Conservation (phyloP, 192 early-diverging fungal genomes). For the Haplosporangium gracile region DNA sequence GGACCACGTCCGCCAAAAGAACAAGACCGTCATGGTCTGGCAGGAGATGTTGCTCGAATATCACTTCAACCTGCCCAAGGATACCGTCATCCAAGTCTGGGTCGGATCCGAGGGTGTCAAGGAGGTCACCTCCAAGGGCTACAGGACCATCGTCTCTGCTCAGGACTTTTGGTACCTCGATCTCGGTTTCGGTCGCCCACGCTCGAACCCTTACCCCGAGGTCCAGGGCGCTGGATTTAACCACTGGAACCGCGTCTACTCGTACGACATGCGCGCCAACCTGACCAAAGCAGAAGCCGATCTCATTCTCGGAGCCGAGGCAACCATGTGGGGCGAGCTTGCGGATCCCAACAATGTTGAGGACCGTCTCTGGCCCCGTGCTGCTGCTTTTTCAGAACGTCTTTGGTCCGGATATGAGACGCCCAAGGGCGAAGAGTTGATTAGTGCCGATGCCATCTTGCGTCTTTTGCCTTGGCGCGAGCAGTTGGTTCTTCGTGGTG, state of each 20-base stretch:
- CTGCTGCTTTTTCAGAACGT: constrained; percentile 45
- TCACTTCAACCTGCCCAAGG: constrained; percentile 45
- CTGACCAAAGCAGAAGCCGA: constrained; percentile 26
- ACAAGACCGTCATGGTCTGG: constrained; percentile 64
- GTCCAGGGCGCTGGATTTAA: constrained; percentile 50
- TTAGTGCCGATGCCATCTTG: constrained; percentile 68
- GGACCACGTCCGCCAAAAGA: constrained; percentile 45
- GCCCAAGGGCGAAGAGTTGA: constrained; percentile 64
- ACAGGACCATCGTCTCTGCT: constrained; percentile 40
- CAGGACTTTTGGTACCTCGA: constrained; percentile 26
- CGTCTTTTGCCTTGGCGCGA: constrained; percentile 73
- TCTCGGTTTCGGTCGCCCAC: constrained; percentile 46
- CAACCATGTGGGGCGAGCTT: constrained; percentile 50
- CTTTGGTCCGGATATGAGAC: constrained; percentile 53
- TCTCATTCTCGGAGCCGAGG: constrained; percentile 48
- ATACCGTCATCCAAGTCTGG: constrained; percentile 61
- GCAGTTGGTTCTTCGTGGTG: constrained; percentile 70
- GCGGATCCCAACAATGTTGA: constrained; percentile 49
- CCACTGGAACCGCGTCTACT: constrained; percentile 48
- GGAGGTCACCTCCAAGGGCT: constrained; percentile 36
- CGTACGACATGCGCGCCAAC: constrained; percentile 41
- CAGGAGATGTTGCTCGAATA: constrained; percentile 60
- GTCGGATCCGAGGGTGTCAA: constrained; percentile 48
- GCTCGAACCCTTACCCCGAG: constrained; percentile 54
- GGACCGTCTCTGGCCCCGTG: constrained; percentile 41